Conservation (phyloP, 2,329 filamentous ascomycete genomes). For the Aspergillus carbonarius region DNA sequence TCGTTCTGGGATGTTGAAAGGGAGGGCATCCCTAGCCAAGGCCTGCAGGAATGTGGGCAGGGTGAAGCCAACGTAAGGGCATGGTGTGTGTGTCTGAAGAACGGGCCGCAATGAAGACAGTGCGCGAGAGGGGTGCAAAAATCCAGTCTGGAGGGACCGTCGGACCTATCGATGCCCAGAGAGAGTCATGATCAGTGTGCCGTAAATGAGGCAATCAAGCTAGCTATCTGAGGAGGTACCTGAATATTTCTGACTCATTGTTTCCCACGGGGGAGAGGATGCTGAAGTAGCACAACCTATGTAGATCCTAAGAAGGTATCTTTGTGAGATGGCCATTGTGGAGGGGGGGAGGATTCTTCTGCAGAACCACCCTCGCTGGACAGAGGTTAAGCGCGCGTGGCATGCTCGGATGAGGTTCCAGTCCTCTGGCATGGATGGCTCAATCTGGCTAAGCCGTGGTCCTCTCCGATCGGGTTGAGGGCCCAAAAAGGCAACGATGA, state of each 20-base stretch:
- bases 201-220: neutral
- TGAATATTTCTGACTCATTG: neutral
- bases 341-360: neutral
- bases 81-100: constrained; percentile 7
- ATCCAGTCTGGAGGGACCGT: neutral
- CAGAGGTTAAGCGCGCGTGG: constrained; percentile 5
- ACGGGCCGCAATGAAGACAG: constrained; percentile 3
- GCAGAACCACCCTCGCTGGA: neutral
- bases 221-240: neutral
- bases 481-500: neutral
- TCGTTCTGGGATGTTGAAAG: neutral
- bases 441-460: constrained; percentile 6
- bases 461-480: constrained; percentile 9
- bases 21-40: constrained; percentile 17
- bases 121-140: constrained; percentile 3
- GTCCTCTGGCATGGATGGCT: constrained; percentile 6
- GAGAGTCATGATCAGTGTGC: neutral
- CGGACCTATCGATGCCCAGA: neutral
- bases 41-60: constrained; percentile 9
- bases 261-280: neutral
- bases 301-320: neutral
- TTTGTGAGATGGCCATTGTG: neutral
- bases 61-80: constrained; percentile 11
- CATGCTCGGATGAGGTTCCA: constrained; percentile 4
- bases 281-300: neutral